Percentiles rank a stretch among this genome's conserved stretches.
phyloP scores from a whole-genome alignment of 1,284 basidiomycete species.

The Cryptococcus sp. region DNA sequence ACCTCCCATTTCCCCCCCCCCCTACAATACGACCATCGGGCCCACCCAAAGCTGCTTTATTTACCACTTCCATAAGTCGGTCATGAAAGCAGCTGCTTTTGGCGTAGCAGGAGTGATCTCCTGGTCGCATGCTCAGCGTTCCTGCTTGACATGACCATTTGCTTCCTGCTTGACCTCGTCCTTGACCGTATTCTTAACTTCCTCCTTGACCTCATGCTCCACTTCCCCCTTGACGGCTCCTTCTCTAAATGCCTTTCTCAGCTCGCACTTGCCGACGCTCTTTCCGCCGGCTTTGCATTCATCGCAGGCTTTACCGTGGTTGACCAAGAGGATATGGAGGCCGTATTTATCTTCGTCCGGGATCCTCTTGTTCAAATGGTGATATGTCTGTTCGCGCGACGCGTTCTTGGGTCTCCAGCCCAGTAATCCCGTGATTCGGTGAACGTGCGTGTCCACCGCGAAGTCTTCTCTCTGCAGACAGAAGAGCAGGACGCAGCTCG shows the following conservation, averaged over 20 bases:
- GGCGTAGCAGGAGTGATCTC: too few relatives aligned
- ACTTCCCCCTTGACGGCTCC: conserved; percentile 2
- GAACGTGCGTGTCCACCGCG: conserved; percentile 73
- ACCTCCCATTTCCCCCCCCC: too few relatives aligned
- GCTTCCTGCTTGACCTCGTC: conserved; percentile 8
- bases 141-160: conserved; percentile 3
- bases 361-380: conserved; percentile 67
- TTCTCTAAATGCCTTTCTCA: conserved; percentile 26
- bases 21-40: too few relatives aligned
- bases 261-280: conserved; percentile 22
- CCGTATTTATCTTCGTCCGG: conserved; percentile 69
- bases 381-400: conserved; percentile 67
- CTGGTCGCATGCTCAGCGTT: background rate
- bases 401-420: conserved; percentile 71
- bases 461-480: conserved; percentile 71
- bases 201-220: conserved; percentile 7
- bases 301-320: conserved; percentile 57
- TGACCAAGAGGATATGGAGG: conserved; percentile 70
- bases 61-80: too few relatives aligned
- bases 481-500: conserved; percentile 75
- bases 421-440: conserved; percentile 65
- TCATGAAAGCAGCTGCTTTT: too few relatives aligned
- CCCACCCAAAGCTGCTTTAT: too few relatives aligned
- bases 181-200: conserved; percentile 8
- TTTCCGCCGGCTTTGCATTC: conserved; percentile 35